Conservation (phyloP, 495 filamentous ascomycete species). For the Talaromyces nanjingensis region DNA sequence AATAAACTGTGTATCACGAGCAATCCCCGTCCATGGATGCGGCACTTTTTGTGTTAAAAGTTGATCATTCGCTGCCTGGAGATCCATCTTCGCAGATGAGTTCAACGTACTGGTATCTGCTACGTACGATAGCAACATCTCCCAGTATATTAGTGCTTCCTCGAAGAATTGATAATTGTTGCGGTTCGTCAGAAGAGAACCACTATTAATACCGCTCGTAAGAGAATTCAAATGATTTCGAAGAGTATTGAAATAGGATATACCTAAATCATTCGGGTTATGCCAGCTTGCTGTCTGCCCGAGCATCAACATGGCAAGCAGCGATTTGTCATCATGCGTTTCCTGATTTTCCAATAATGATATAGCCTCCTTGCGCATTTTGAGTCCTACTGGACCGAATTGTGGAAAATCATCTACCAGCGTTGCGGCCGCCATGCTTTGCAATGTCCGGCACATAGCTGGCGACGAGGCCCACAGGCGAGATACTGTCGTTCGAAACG, state of each 20-base stretch:
- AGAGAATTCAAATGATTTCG: slow-evolving; percentile 37
- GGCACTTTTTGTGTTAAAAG: slow-evolving; percentile 32
- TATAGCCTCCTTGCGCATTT: slow-evolving; percentile 46
- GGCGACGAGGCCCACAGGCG: slow-evolving; percentile 49
- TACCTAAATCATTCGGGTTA: slow-evolving; percentile 45
- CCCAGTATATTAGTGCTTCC: slow-evolving; percentile 53
- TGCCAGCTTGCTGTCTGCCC: slow-evolving; percentile 54
- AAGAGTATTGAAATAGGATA: slow-evolving; percentile 40
- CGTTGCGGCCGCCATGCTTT: slow-evolving; percentile 56
- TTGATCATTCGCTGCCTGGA: slow-evolving; percentile 6
- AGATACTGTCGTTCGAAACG: slow-evolving; percentile 48
- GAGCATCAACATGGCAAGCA: slow-evolving; percentile 47
- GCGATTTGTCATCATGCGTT: slow-evolving; percentile 38
- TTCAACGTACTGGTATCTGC: slow-evolving; percentile 36
- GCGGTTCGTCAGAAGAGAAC: slow-evolving; percentile 18
- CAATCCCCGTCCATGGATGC: slow-evolving; percentile 55
- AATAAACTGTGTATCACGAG: slow-evolving; percentile 45
- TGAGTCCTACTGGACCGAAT: slow-evolving; percentile 41
- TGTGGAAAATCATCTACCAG: slow-evolving; percentile 50
- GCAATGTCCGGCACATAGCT: slow-evolving; percentile 52
- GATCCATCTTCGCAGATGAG: slow-evolving; percentile 22
- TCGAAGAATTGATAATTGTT: slow-evolving; percentile 52
- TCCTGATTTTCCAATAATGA: slow-evolving; percentile 40
- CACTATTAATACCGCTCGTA: slow-evolving; percentile 11
- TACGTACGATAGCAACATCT: slow-evolving; percentile 53